Conservation (phyloP, 1,284 basidiomycete species). For the Malassezia sympodialis region DNA sequence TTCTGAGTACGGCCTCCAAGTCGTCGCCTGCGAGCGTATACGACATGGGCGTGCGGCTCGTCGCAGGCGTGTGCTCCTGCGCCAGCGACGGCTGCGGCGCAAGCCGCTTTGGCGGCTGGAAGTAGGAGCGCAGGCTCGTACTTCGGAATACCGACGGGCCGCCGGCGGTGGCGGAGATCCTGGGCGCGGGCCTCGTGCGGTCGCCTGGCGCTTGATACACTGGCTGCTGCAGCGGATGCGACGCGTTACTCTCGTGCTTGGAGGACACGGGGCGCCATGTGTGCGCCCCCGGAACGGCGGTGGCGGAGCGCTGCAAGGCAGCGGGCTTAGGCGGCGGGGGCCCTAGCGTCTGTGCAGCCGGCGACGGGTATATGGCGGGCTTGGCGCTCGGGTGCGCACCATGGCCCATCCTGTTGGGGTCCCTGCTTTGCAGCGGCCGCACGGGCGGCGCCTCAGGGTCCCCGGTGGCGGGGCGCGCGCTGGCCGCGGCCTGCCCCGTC, state of each 20-base stretch:
- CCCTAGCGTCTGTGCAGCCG: background rate
- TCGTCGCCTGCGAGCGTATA: background rate
- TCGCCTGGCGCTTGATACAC: background rate
- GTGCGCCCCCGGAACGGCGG: background rate
- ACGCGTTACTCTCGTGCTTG: background rate
- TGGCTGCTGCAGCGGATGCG: background rate
- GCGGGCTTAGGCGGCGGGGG: background rate
- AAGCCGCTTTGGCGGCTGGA: background rate
- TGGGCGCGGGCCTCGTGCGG: background rate
- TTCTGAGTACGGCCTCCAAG: conserved; percentile 1
- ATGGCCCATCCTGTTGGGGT: background rate
- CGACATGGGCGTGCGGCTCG: background rate
- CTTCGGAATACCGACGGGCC: conserved; percentile 1
- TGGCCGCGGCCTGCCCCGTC: background rate
- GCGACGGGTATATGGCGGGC: background rate
- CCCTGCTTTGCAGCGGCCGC: background rate
- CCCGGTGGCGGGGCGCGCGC: background rate
- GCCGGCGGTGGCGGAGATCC: background rate
- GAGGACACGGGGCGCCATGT: background rate
- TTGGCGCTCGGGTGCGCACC: background rate
- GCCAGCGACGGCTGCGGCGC: background rate
- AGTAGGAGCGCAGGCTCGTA: conserved; percentile 7
- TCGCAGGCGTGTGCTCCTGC: background rate
- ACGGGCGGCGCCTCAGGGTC: background rate
- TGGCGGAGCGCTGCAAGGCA: background rate